Evolutionary conservation across 148 eudicot species (phyloP).

Genomic region (Selenicereus undatus): DNA sequence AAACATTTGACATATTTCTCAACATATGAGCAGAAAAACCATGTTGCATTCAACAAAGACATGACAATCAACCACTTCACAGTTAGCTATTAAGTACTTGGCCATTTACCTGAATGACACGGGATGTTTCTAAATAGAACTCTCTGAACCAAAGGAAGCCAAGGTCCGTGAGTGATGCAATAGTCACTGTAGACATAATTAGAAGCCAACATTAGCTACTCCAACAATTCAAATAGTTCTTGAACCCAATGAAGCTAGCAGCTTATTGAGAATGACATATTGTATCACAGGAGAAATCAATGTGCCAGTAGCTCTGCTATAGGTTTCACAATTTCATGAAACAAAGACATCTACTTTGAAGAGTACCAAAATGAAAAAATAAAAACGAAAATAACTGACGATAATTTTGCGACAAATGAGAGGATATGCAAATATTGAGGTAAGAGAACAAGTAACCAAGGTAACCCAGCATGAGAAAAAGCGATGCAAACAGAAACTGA

Average conservation of each 20-base stretch:
- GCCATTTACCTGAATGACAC: conserved; percentile 84
- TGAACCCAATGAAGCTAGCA: conserved; percentile 4
- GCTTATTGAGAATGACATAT: neutral
- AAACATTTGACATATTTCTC: conserved; percentile 1
- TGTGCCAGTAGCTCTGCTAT: neutral
- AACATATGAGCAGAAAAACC: neutral
- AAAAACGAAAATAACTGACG: too few species aligned
- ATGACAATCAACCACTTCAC: neutral
- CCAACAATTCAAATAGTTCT: conserved; percentile 1
- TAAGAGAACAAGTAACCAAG: neutral
- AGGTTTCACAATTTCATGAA: neutral
- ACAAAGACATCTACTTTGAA: neutral
- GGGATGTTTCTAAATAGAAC: conserved; percentile 95
- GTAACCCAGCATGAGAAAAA: neutral
- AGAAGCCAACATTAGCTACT: conserved; percentile 11
- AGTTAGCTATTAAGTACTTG: neutral
- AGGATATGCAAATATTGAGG: neutral
- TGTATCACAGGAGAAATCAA: conserved; percentile 2
- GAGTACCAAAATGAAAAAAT: neutral
- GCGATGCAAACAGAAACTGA: conserved; percentile 2
- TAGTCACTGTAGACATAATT: conserved; percentile 59
- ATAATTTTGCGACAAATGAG: too few species aligned
- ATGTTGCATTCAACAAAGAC: neutral
- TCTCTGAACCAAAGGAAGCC: conserved; percentile 99
- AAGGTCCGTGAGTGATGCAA: conserved; percentile 84